Evolutionary conservation across 257 asterid genomes (phyloP), one percentile per base, ranked within the genome.

Genomic region (Solanum sejunctum): DNA sequence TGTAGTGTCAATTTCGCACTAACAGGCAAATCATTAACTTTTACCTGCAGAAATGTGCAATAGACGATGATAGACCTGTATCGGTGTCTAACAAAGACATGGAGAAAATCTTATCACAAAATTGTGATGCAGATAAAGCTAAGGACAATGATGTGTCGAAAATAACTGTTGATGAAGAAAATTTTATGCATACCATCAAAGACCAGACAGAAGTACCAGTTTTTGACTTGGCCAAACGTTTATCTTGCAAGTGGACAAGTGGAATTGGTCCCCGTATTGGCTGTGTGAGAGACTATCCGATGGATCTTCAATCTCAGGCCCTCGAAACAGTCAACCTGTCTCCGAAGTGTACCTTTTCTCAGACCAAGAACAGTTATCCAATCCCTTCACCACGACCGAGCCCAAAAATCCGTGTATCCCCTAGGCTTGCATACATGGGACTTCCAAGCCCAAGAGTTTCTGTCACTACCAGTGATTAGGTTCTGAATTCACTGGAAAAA

Each of bases 261-360:
- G 95, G 95, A 1, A 92, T 91, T 0, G 96, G 96, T 15, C 90
- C 98, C 11, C 86, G 97, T 9, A 94, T 94, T 26, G 97, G 98
- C 1, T 94, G 96, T 85, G 94, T 94, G 18, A 87, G 95, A 70
- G 94, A 93, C 71, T 93, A 92, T n/a, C 95, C 96, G 0, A 26
- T 87, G 71, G 94, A 92, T 58, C 95, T 94, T 79, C 98, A 93
- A 47, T 87, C 84, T 23, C 90, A 85, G 85, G 97, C 94, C 26
- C 90, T 94, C 15, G 94, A 94, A 84, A 88, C 84, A 87, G 94
- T 94, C 1, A 87, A 84, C 75, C 85, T 94, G 13, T 93, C 98
- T 4, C 97, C 95, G 1, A 84, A 90, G 12, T 18, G 69, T 36
- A 71, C 84, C 0, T 83, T 85, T 0, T 79, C 84, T 26, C 83